A percentile compares a stretch with the other conserved stretches of the same genome.
These are phyloP conservation scores for Melampsora americana DNA, from an alignment of 1,284 basidiomycete genomes.

Conservation along the genomic window DNA sequence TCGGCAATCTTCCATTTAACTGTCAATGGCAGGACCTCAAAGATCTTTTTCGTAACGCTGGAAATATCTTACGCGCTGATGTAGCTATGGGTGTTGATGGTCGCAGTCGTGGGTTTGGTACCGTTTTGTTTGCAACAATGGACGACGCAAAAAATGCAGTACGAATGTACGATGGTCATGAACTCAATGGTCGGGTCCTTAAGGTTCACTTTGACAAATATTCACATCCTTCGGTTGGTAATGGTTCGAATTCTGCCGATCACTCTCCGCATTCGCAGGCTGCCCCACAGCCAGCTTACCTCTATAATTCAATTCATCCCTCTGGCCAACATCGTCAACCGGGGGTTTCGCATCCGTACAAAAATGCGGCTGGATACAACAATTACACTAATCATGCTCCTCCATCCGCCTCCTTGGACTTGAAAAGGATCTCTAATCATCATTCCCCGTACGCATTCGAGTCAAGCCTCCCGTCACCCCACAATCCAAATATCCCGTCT, in stretches of 20 bases:
- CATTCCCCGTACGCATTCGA: no score
- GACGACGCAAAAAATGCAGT: conserved; percentile 69
- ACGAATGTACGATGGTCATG: conserved; percentile 52
- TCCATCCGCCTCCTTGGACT: no score
- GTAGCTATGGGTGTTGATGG: conserved; percentile 89
- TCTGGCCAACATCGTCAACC: background rate
- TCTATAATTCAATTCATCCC: background rate
- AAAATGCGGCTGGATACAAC: no score
- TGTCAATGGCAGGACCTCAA: conserved; percentile 98
- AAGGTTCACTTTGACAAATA: conserved; percentile 30
- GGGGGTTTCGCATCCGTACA: no score
- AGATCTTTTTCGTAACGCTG: conserved; percentile 89
- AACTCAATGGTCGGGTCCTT: conserved; percentile 27
- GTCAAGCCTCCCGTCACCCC: background rate
- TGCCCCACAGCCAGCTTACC: conserved; percentile 3
- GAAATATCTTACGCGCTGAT: conserved; percentile 90
- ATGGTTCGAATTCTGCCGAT: background rate
- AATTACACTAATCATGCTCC: no score
- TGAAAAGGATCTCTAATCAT: no score
- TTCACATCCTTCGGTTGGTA: background rate
- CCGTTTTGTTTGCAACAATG: conserved; percentile 83
- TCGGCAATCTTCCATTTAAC: conserved; percentile 73
- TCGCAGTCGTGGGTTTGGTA: conserved; percentile 85
- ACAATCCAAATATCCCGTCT: background rate
- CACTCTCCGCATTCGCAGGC: background rate